A percentile compares a stretch with the other conserved stretches of the same genome.
phyloP scores from a whole-genome alignment of 495 filamentous ascomycete species.

The Podospora appendiculata region DNA sequence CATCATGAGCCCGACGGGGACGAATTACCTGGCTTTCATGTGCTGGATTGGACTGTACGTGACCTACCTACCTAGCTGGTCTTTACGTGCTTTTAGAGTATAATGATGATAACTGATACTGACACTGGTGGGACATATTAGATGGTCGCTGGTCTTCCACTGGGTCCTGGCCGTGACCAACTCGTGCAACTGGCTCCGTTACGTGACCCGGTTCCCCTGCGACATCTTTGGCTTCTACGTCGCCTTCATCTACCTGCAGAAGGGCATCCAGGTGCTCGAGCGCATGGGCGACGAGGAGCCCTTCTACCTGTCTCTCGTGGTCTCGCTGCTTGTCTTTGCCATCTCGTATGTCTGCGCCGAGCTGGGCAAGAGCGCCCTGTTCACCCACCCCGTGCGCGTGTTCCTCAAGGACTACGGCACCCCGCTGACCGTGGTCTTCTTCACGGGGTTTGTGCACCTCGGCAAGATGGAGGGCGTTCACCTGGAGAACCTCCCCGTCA shows the following conservation, averaged over 20 bases:
- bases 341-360: slow-evolving; percentile 63
- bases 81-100: no score
- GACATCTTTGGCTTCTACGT: slow-evolving; percentile 89
- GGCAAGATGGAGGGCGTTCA: slow-evolving; percentile 65
- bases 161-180: slow-evolving; percentile 74
- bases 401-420: slow-evolving; percentile 83
- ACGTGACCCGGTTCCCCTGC: slow-evolving; percentile 78
- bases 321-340: slow-evolving; percentile 65
- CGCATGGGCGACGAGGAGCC: slow-evolving; percentile 44
- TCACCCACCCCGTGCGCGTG: slow-evolving; percentile 62
- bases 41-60: slow-evolving; percentile 70
- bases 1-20: slow-evolving; percentile 62
- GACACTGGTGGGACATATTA: slow-evolving; percentile 14
- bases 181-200: slow-evolving; percentile 69
- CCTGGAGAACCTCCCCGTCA: slow-evolving; percentile 60
- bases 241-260: slow-evolving; percentile 78
- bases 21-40: slow-evolving; percentile 75
- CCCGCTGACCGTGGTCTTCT: slow-evolving; percentile 76
- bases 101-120: neutral
- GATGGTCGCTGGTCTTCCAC: slow-evolving; percentile 75
- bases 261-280: slow-evolving; percentile 72
- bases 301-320: slow-evolving; percentile 68
- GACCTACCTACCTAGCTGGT: no score
- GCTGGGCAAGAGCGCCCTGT: slow-evolving; percentile 60
- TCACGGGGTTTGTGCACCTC: slow-evolving; percentile 80